Evolutionary conservation across 1,139 yeast genomes (phyloP).

Genomic region (Pichia sp.): DNA sequence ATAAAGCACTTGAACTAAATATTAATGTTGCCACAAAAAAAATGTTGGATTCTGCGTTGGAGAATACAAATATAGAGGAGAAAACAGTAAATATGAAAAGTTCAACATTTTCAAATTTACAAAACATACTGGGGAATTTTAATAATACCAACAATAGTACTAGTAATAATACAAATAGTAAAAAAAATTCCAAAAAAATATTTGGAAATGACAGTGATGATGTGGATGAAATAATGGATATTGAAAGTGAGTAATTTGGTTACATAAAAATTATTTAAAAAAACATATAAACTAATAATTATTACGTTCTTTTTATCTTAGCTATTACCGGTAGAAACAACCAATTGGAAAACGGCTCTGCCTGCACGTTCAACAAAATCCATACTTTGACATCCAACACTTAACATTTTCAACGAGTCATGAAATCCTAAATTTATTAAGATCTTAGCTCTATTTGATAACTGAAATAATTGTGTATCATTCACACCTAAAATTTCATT

Average conservation of each 20-base stretch:
- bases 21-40: conserved; percentile 28
- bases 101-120: neutral
- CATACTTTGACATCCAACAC: conserved; percentile 30
- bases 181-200: neutral
- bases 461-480: neutral
- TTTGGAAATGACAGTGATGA: conserved; percentile 44
- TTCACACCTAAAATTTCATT: conserved; percentile 13
- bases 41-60: conserved; percentile 26
- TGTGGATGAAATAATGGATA: conserved; percentile 48
- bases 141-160: neutral
- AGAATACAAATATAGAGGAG: neutral
- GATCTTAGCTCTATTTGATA: conserved; percentile 20
- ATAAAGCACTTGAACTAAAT: conserved; percentile 73
- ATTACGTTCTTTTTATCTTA: neutral
- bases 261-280: neutral
- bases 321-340: conserved; percentile 9
- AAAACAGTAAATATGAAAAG: neutral
- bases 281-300: neutral
- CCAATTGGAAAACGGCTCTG: conserved; percentile 36
- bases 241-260: conserved; percentile 49
- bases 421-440: conserved; percentile 37
- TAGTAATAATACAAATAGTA: neutral
- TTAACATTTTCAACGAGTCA: conserved; percentile 30
- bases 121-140: conserved; percentile 2
- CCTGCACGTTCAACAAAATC: conserved; percentile 46